Conservation (phyloP, 2,329 filamentous ascomycete genomes). For the Pseudogymnoascus sp. region DNA sequence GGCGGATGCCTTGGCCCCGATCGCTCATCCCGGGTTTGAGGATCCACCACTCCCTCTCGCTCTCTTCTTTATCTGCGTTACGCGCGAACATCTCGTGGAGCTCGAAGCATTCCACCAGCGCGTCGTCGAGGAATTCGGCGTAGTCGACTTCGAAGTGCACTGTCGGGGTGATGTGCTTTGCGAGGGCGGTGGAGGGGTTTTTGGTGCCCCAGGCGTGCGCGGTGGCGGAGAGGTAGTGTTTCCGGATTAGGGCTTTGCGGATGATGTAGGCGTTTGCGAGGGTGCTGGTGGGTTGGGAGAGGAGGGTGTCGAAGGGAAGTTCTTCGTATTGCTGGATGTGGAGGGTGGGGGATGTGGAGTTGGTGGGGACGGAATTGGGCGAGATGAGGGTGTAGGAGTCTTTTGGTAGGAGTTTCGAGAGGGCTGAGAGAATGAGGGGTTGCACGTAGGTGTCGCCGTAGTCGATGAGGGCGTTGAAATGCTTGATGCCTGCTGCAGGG, state of each 20-base stretch:
- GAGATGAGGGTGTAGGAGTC: conserved; percentile 47
- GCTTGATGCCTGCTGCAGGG: conserved; percentile 23
- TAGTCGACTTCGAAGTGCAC: conserved; percentile 94
- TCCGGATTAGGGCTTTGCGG: conserved; percentile 90
- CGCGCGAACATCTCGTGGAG: conserved; percentile 66
- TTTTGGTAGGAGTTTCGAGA: conserved; percentile 51
- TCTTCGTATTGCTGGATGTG: conserved; percentile 83
- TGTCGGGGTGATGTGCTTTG: conserved; percentile 61
- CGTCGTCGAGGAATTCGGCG: conserved; percentile 91
- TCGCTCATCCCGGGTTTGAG: conserved; percentile 97
- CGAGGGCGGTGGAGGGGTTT: conserved; percentile 61
- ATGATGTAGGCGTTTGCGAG: conserved; percentile 89
- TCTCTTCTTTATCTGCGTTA: conserved; percentile 43
- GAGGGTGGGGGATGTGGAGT: conserved; percentile 33
- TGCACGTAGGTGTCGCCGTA: conserved; percentile 89
- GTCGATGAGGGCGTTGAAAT: conserved; percentile 63
- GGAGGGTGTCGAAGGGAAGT: conserved; percentile 72
- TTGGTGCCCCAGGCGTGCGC: conserved; percentile 81
- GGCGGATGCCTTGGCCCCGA: conserved; percentile 79
- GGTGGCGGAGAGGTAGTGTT: conserved; percentile 84
- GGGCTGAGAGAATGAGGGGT: conserved; percentile 68
- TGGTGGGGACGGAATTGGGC: conserved; percentile 27
- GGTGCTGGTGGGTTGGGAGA: conserved; percentile 49
- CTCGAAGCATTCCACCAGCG: conserved; percentile 83
- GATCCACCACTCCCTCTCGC: conserved; percentile 82